These are phyloP conservation scores for Cutaneotrichosporon cavernicola DNA, from an alignment of 1,284 basidiomycete species.

Conservation along the genomic window DNA sequence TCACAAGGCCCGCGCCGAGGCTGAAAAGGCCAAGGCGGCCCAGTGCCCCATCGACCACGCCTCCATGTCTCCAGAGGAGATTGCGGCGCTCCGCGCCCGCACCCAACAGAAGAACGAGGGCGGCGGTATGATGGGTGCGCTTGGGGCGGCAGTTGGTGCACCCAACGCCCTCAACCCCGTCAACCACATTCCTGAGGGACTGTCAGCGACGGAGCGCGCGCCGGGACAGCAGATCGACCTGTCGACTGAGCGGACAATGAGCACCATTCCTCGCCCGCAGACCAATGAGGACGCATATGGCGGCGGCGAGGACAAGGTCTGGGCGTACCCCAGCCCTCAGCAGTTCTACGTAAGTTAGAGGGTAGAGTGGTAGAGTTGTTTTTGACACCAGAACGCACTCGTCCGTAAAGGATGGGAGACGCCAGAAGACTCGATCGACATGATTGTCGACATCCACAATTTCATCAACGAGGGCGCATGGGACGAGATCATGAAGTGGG, in stretches of 20 bases:
- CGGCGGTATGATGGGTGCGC: conserved; percentile 10
- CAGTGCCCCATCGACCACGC: conserved; percentile 28
- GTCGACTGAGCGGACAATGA: conserved; percentile 72
- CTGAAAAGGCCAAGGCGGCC: conserved; percentile 13
- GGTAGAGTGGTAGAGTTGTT: not conserved
- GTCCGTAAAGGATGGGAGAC: conserved; percentile 98
- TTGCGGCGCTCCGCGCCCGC: conserved; percentile 43
- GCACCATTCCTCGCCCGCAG: conserved; percentile 78
- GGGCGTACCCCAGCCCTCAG: conserved; percentile 98
- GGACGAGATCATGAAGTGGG: conserved; percentile 94
- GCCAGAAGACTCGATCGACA: conserved; percentile 92
- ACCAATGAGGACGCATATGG: conserved; percentile 45
- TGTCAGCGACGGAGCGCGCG: conserved; percentile 56
- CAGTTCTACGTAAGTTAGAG: conserved; percentile 70
- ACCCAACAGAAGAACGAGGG: conserved; percentile 31
- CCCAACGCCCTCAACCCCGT: conserved; percentile 64
- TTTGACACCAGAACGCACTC: conserved; percentile 67
- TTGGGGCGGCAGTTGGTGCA: conserved; percentile 17
- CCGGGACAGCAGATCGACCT: conserved; percentile 58
- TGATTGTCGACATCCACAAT: conserved; percentile 98
- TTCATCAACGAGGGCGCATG: conserved; percentile 97
- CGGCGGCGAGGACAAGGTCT: conserved; percentile 53
- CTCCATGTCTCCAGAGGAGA: conserved; percentile 10
- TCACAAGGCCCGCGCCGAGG: not conserved
- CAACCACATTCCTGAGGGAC: conserved; percentile 83